Base-by-base conservation (phyloP, 2,329 filamentous ascomycete genomes). In the Alternaria novae-zelandiae region DNA sequence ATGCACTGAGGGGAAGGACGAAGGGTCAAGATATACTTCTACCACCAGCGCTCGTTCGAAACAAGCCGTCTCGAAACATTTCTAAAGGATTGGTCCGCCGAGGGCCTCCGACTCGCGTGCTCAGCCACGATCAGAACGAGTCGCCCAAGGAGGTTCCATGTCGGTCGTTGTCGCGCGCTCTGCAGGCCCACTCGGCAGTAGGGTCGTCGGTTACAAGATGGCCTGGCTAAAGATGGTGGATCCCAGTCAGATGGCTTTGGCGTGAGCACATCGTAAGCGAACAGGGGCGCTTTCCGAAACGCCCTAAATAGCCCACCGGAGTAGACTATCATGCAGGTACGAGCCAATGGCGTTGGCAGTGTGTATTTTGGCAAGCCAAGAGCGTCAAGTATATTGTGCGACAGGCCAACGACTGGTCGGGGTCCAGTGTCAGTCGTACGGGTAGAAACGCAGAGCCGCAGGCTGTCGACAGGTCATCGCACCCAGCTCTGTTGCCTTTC, bases 101-200 rank as follows among this genome's bases (percentile, higher is more conserved):
- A 46, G 49, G 53, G 43, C 47, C 62, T 57, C 60, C 59, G 62
- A 61, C 45, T 58, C 60, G 70, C 66, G 53, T 59, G 59, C 72
- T 71, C 70, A 76, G 74, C 74, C 75, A 76, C 74, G 63, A 63
- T 55, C 57, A 23, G 20, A 41, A 53, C 13, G 49, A 53, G 30
- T 36, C 49, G 30, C 54, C 45, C 43, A 66, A 59, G 62, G 66
- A 69, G 61, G 57, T 53, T 61, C 63, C 67, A 68, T 73, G 70
- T 61, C 63, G 55, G 60, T 20, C 59, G 61, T 74, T 78, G 74
- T 78, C 75, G 74, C 73, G 76, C 74, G 74, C 71, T 69, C 65
- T 65, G 44, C 62, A 68, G 65, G 61, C 62, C 65, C 67, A 67
- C 63, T 70, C 68, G 58, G 54, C 55, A 61, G 58, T 61, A 60